Evolutionary conservation across 2,329 filamentous ascomycete species (phyloP), one percentile per base, ranked within the genome.

Genomic region (Aureobasidium pullulans): DNA sequence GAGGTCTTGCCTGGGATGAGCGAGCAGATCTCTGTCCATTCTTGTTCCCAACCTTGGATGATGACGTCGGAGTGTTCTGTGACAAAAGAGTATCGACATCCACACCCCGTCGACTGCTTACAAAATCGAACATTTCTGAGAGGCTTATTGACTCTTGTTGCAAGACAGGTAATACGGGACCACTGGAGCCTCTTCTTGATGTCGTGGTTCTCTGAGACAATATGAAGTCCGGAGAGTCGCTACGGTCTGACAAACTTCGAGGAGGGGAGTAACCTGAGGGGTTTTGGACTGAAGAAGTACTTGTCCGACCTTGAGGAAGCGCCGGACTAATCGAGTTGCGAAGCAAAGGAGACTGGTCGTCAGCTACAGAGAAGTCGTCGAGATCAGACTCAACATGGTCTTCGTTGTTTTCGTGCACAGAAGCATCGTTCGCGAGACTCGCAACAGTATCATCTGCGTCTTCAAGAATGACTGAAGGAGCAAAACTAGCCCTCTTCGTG

Each of bases 401-500:
- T 7, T 40, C 23, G 28, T 10, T 48, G 15, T 48, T 19, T 28
- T 40, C 34, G 15, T 4, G 42, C 15, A 40, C 28, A 11, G 23
- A 34, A 23, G 10, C 5, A 4, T 39, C 43, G 2, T 48, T 34
- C 6, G 16, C 7, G 23, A 39, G 44, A 13, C 52, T 56, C 10
- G 40, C 31, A 32, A 57, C 23, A 32, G 32, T 48, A 32, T 42
- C 39, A 8, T 52, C 57, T 6, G 10, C 19, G 10, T 52, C 39
- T 10, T 59, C 57, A 5, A 19, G 23, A 28, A 59, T 50, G 31
- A 49, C 29, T n/a, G 57, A 56, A 36, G 59, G 59, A 13, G 50
- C 59, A 15, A 60, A 60, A 29, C 59, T 60, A 11, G 50, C 32
- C 15, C 57, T 36, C 16, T 60, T 60, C 1, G 31, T 16, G 7